Conservation (phyloP, 768 basidiomycete genomes). For the Pilatotrama ljubarskyi region DNA sequence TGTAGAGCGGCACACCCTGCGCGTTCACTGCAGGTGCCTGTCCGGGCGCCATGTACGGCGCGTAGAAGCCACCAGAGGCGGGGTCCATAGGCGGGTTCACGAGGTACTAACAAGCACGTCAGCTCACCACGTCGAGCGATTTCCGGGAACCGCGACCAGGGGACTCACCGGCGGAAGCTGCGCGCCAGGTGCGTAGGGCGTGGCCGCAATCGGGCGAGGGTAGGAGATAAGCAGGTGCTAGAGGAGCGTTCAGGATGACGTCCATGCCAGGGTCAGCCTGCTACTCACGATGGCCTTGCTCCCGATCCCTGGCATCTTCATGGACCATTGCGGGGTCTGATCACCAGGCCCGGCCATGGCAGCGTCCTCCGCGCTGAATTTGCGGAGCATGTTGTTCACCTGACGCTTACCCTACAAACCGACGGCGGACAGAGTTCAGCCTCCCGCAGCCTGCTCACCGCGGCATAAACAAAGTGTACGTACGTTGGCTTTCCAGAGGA, state of each 20-base stretch:
- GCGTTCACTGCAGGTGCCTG: slow-evolving; percentile 30
- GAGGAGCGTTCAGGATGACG: neutral
- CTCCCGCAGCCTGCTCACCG: neutral
- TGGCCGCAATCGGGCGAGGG: slow-evolving; percentile 33
- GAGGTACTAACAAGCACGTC: slow-evolving; percentile 30
- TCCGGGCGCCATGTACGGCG: slow-evolving; percentile 30
- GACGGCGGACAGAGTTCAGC: neutral
- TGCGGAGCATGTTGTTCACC: slow-evolving; percentile 37
- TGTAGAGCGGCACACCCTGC: slow-evolving; percentile 45
- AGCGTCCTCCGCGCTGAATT: slow-evolving; percentile 45
- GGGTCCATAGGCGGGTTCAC: slow-evolving; percentile 41
- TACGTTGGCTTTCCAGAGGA: slow-evolving; percentile 51
- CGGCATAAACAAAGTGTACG: neutral
- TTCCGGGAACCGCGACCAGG: neutral
- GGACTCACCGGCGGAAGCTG: slow-evolving; percentile 45
- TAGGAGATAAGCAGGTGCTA: slow-evolving; percentile 43
- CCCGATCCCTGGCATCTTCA: slow-evolving; percentile 42
- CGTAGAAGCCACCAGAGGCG: slow-evolving; percentile 29
- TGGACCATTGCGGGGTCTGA: slow-evolving; percentile 42
- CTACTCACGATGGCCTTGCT: slow-evolving; percentile 37
- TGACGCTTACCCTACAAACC: slow-evolving; percentile 43
- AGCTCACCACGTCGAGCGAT: neutral
- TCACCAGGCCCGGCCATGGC: slow-evolving; percentile 26
- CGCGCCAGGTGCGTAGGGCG: slow-evolving; percentile 44
- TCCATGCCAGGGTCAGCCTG: neutral